Base-by-base conservation (phyloP, 140 eudicot species). In the Cichorium intybus region DNA sequence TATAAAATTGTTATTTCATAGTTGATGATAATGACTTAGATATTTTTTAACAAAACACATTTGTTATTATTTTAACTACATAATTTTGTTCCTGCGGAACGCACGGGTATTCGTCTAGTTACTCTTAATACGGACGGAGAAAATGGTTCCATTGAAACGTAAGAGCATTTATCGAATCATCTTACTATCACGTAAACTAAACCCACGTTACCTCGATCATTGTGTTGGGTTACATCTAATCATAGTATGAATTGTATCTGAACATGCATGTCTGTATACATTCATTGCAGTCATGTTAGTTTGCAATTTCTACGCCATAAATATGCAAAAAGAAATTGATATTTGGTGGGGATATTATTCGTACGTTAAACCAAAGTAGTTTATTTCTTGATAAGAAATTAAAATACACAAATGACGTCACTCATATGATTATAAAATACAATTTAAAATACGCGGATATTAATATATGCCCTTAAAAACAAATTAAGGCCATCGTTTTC, bases 321-420 rank as follows among this genome's bases (percentile, higher is more conserved):
- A 22, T 10, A 41, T n/a, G 11, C 10, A 33, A 53, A 23, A 28
- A 12, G 18, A 31, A 20, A 18, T 23, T 16, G 53, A 47, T 10
- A 22, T 22, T 2, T 34, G 27, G 43, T 24, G 10, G 41, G 29
- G 46, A 15, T 2, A 43, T 29, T 53, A 69, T 45, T 7, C 53
- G 4, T 24, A 77, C 1, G 50, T 72, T 39, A 47, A 69, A 34
- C 66, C 18, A 60, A 52, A 70, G 54, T 24, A 56, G 77, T 65
- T 64, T 77, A 65, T 45, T 70, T 58, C 11, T 60, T 23, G 60
- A 31, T 17, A 75, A 67, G 24, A 65, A 50, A 57, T 11, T 16
- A 35, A 57, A 66, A 51, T 39, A 76, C 73, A 70, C 63, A 76
- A 55, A 71, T 39, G 50, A 59, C 66, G 71, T 65, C 64, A 62